phyloP scores from a whole-genome alignment of 352 stramenopile species.

The Thraustotheca clavata region DNA sequence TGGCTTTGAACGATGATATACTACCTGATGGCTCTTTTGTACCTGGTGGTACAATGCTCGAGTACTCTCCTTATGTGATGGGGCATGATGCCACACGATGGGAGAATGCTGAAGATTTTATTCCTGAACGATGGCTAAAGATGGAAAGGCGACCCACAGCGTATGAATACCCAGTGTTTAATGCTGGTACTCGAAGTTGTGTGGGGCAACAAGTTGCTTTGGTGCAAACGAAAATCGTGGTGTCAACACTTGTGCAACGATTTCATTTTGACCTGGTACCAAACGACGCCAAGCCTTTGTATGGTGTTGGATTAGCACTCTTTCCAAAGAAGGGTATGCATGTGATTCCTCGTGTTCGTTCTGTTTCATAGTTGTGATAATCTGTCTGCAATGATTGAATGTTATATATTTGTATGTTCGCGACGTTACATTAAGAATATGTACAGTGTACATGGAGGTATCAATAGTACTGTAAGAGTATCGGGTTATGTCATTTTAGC shows the following conservation, averaged over 20 bases:
- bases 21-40: constrained; percentile 62
- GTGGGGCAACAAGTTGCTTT: constrained; percentile 60
- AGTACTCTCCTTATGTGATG: constrained; percentile 71
- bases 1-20: constrained; percentile 43
- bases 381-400: too few species aligned
- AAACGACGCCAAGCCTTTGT: not conserved
- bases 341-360: not conserved
- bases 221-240: constrained; percentile 39
- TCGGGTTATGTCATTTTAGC: too few species aligned
- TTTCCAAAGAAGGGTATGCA: not conserved
- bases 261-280: not conserved
- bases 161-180: constrained; percentile 62
- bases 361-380: too few species aligned
- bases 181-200: constrained; percentile 49
- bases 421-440: too few species aligned
- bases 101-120: constrained; percentile 45
- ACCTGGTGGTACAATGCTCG: constrained; percentile 39
- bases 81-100: constrained; percentile 42
- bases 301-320: not conserved
- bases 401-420: too few species aligned
- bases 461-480: too few species aligned
- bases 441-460: too few species aligned
- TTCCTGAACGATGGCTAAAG: constrained; percentile 57
- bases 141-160: constrained; percentile 40
- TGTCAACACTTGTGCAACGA: not conserved